Evolutionary conservation across 1,284 basidiomycete genomes (phyloP).

Genomic region (Marasmius fiardii): DNA sequence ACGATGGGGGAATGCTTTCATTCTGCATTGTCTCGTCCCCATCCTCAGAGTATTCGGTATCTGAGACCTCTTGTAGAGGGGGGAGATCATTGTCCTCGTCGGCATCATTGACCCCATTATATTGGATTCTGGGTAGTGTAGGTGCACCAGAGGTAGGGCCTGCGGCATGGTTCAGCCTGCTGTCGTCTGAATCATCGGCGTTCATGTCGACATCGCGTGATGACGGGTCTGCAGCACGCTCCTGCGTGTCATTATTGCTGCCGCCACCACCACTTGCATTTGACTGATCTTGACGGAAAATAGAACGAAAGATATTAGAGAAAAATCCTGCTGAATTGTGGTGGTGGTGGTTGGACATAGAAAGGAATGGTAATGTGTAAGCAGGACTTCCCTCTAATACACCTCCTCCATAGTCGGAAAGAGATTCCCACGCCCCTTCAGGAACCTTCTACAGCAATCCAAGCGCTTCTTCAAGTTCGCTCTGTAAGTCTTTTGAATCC

Average conservation of each 20-base stretch:
- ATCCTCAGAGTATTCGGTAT: constrained; percentile 1
- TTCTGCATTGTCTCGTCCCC: neutral
- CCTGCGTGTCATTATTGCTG: neutral
- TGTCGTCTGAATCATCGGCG: neutral
- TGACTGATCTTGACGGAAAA: neutral
- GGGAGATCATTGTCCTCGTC: constrained; percentile 29
- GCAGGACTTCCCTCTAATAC: neutral
- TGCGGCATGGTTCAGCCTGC: neutral
- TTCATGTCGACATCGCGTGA: constrained; percentile 1
- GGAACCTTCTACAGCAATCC: too few relatives aligned
- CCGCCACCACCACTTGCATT: neutral
- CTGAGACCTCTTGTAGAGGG: constrained; percentile 13
- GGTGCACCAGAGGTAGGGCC: neutral
- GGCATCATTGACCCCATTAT: constrained; percentile 16
- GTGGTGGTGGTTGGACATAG: neutral
- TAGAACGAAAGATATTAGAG: neutral
- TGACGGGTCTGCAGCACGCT: neutral
- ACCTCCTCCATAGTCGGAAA: too few relatives aligned
- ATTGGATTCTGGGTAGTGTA: neutral
- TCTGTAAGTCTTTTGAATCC: too few relatives aligned
- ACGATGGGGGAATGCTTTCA: neutral
- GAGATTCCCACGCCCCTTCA: too few relatives aligned
- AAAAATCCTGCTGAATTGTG: neutral
- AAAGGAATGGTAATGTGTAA: neutral
- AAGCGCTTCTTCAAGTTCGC: too few relatives aligned